Conservation (phyloP, 192 early-diverging fungal species). For the Paraglomus occultum region DNA sequence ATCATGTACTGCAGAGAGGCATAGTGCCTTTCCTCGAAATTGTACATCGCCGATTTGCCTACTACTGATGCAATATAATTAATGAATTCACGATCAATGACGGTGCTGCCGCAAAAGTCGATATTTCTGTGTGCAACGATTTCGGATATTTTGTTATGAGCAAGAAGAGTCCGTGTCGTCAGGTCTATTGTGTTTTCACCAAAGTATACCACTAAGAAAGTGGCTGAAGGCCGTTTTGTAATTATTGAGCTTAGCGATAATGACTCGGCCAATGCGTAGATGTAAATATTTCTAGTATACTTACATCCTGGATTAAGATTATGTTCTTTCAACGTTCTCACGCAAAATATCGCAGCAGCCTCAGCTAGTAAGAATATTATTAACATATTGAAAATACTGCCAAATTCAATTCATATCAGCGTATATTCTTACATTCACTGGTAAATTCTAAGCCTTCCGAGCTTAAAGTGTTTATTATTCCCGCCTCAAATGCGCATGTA, state of each 20-base stretch:
- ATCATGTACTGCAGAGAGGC: slow-evolving; percentile 26
- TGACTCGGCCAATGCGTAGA: too few relatives aligned
- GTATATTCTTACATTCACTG: slow-evolving; percentile 2
- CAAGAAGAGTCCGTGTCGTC: neutral
- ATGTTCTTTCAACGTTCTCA: neutral
- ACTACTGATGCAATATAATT: slow-evolving; percentile 38
- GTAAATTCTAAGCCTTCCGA: neutral
- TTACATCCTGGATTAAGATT: neutral
- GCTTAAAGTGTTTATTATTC: neutral
- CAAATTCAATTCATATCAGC: neutral
- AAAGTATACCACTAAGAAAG: neutral
- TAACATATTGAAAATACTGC: neutral
- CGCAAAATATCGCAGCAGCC: slow-evolving; percentile 6
- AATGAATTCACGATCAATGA: neutral
- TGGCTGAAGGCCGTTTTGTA: too few relatives aligned
- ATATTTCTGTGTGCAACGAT: neutral
- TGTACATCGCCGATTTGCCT: slow-evolving; percentile 38
- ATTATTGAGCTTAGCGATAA: too few relatives aligned
- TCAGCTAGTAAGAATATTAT: neutral
- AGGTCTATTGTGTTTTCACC: slow-evolving; percentile 1
- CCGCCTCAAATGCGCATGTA: neutral
- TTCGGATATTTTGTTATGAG: neutral
- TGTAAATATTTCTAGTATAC: neutral
- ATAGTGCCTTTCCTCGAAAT: slow-evolving; percentile 39
- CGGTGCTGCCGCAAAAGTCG: neutral